Conservation (phyloP, 148 eudicot genomes). For the Dianthus caryophyllus region DNA sequence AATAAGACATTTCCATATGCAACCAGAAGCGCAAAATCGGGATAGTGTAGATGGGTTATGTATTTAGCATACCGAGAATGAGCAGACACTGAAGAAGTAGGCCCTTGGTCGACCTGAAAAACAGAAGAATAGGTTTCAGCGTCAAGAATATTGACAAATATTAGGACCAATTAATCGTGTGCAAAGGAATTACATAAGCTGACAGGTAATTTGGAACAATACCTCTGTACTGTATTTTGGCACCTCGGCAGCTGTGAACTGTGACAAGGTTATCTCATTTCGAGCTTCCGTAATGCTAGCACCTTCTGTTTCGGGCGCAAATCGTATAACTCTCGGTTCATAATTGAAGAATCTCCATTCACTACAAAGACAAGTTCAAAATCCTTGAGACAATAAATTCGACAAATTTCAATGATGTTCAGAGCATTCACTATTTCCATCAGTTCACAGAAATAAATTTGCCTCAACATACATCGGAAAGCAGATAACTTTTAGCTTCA, state of each 20-base stretch:
- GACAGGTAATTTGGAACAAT: not conserved
- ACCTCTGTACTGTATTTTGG: slow-evolving; percentile 44
- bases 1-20: not conserved
- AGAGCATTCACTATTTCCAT: not conserved
- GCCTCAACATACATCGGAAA: not conserved
- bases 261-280: slow-evolving; percentile 49
- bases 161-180: slow-evolving; percentile 4
- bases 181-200: not conserved
- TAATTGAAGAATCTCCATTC: slow-evolving; percentile 75
- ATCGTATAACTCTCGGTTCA: slow-evolving; percentile 46
- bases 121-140: slow-evolving; percentile 8
- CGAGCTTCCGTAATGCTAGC: slow-evolving; percentile 30
- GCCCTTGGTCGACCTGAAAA: slow-evolving; percentile 22
- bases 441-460: not conserved
- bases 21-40: not conserved
- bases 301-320: slow-evolving; percentile 47
- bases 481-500: not conserved
- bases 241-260: slow-evolving; percentile 70
- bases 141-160: slow-evolving; percentile 4
- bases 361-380: slow-evolving; percentile 33
- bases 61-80: slow-evolving; percentile 21
- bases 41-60: not conserved
- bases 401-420: not conserved
- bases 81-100: slow-evolving; percentile 5
- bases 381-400: slow-evolving; percentile 6